Conservation (phyloP, 331 rosid genomes). For the Malus hybrid region DNA sequence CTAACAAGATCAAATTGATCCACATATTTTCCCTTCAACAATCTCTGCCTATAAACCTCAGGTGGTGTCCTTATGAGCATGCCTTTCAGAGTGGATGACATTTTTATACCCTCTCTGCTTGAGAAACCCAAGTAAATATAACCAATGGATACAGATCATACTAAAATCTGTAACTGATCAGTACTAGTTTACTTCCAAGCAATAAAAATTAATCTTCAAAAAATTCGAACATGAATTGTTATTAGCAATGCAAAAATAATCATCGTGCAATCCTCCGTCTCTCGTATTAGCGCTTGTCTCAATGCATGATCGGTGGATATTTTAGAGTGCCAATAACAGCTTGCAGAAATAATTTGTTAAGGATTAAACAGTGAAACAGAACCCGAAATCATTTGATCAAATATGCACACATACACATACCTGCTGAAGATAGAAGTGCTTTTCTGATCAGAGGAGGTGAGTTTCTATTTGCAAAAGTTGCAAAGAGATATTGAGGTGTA, state of each 20-base stretch:
- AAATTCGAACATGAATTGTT: too few species aligned
- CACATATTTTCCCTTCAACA: constrained; percentile 21
- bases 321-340: not conserved
- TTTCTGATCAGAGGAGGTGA: not conserved
- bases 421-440: not conserved
- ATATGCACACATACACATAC: not conserved
- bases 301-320: not conserved
- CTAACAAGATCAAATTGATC: constrained; percentile 7
- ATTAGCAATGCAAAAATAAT: not conserved
- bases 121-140: not conserved
- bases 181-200: not conserved
- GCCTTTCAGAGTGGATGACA: constrained; percentile 59
- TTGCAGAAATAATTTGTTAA: not conserved
- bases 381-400: not conserved
- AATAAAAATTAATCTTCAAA: too few species aligned
- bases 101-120: not conserved
- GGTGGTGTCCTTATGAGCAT: constrained; percentile 33
- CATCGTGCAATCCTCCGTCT: not conserved
- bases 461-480: constrained; percentile 5
- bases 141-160: not conserved
- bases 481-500: not conserved
- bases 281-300: not conserved
- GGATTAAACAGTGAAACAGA: not conserved
- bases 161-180: not conserved
- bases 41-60: constrained; percentile 27